Base-by-base conservation (phyloP, 345 rosid species). In the Euphorbia peplus region DNA sequence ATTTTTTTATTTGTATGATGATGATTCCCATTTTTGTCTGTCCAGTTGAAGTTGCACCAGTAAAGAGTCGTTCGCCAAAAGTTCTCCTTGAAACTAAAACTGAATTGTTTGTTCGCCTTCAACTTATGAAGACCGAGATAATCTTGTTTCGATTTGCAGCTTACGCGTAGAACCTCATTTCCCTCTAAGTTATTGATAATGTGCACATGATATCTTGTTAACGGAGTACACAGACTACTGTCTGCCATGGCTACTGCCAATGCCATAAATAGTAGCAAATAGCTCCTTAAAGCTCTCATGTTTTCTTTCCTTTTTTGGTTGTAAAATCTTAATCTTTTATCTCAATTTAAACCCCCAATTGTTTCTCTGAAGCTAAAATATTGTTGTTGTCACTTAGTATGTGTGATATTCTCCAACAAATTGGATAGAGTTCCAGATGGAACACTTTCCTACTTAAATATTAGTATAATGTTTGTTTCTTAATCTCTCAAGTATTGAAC, bases 91-190 rank as follows among this genome's bases (percentile, higher is more conserved):
- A 55, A 72, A 24, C 10, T 25, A 24, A 72, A 65, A 16, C 42
- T n/a, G 26, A 24, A 72, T 28, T 58, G 16, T 3, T 7, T 59
- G 0, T 59, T 59, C 1, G 5, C 19, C 4, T 0, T 8, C 8
- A 72, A 0, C 0, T 0, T 3, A 0, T 48, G 75, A 3, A 1
- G 1, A 9, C 66, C 65, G 14, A 72, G 52, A 58, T 47, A 51
- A 10, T 58, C 44, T 24, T 63, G 63, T 44, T 35, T 50, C 6
- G 75, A 48, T 24, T n/a, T 46, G 69, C 75, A 41, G n/a, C 66
- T 69, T 9, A 72, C 9, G 0, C 7, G 22, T 1, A 57, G 26
- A 7, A 4, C 11, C 5, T 52, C 12, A 18, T 52, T 13, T 19
- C 4, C 26, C 18, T 14, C 51, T 60, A 72, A 47, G 51, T 35